Percentiles rank a stretch among this genome's conserved stretches.
These are phyloP conservation scores for Albizia julibrissin DNA, from an alignment of 306 rosid species.

Conservation along the genomic window DNA sequence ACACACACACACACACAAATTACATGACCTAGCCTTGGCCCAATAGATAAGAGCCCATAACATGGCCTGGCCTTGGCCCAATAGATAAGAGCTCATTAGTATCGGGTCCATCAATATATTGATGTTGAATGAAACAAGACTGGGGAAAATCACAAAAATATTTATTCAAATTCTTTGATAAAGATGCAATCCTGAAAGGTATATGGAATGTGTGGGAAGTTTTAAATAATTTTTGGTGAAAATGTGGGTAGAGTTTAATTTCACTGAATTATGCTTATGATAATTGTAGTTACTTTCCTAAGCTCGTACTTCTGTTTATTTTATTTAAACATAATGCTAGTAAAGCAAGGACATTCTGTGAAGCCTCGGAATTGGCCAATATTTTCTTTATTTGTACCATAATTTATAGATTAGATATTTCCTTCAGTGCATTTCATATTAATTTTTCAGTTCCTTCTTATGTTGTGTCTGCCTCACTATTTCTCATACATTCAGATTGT, in stretches of 20 bases:
- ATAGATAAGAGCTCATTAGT: too few relatives aligned
- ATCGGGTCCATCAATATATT: neutral
- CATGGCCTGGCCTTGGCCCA: too few relatives aligned
- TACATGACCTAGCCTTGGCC: too few relatives aligned
- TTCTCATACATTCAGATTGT: conserved; percentile 67
- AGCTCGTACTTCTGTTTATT: neutral
- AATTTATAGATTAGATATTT: conserved; percentile 17
- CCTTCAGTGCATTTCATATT: conserved; percentile 16
- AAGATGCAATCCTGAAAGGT: neutral
- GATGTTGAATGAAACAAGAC: neutral
- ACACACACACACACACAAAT: too few relatives aligned
- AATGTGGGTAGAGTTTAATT: neutral
- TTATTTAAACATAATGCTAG: neutral
- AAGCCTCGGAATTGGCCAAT: neutral
- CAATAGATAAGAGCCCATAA: too few relatives aligned
- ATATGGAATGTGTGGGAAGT: neutral
- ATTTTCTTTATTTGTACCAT: conserved; percentile 10
- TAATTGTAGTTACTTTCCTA: neutral
- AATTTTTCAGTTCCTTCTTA: conserved; percentile 12
- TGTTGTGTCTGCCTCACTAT: conserved; percentile 21
- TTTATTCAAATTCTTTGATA: neutral
- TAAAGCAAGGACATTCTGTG: conserved; percentile 27
- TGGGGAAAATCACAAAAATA: neutral
- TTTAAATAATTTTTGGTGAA: neutral
- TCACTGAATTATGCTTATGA: neutral